Base-by-base conservation (phyloP, 1,139 yeast species). In the Pichia sp. region DNA sequence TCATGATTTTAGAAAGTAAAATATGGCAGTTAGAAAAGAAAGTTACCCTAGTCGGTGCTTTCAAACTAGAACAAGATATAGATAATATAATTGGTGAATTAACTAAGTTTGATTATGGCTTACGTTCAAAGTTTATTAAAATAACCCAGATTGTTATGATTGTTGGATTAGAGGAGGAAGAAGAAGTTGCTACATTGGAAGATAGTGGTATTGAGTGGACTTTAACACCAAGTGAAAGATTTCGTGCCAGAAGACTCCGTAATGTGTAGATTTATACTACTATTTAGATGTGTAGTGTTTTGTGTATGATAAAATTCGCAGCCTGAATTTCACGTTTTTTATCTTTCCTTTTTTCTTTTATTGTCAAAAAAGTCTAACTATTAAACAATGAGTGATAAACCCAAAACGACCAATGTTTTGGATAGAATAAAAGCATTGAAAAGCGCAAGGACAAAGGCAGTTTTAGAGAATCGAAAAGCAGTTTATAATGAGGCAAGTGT, bases 111-210 rank as follows among this genome's bases (percentile, higher is more conserved):
- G 68, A 81, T 58, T 92, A 88, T 64, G 77, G 76, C 42, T 69
- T 89, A 57, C 73, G 96, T 53, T 92, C 87, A 52, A 78, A 79
- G 59, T 92, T 90, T 61, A 74, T 85, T 3, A 73, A 88, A 51
- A 81, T 88, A 3, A 88, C 96, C 0, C 97, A 90, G 64, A 74
- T 90, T 42, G 85, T 88, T 11, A 76, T 87, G 70, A 70, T 88
- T 42, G 72, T 89, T 38, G 94, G 96, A 2, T 75, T 88, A 70
- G 96, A 88, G 57, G 92, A 85, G 52, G 92, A 83, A 47, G 59
- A 54, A 35, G 55, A 53, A 26, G 25, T 53, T 9, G 95, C 85
- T 57, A 76, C 74, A 25, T 51, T 62, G 29, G 65, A 64, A n/a
- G 61, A 58, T 34, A 50, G 51, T 39, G 64, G 61, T 15, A 49